A percentile compares a stretch with the other conserved stretches of the same genome.
These are phyloP conservation scores for Calonectria pseudoturangicola DNA, from an alignment of 2,329 filamentous ascomycete species.

Conservation along the genomic window DNA sequence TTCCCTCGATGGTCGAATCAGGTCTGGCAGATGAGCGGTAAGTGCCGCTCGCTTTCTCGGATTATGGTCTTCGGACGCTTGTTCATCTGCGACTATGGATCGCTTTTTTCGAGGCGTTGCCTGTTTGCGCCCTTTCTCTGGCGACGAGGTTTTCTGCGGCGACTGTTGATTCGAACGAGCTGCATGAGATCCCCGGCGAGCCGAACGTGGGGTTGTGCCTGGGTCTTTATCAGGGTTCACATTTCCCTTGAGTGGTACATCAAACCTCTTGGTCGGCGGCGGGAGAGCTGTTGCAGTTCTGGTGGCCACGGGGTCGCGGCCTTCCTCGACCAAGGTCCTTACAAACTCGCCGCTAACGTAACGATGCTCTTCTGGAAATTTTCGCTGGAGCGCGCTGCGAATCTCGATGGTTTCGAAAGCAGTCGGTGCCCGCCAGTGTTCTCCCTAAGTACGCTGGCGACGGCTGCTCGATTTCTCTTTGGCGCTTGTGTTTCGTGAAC, in stretches of 20 bases:
- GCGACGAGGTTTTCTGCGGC: neutral
- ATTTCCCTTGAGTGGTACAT: neutral
- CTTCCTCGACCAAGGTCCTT: conserved; percentile 44
- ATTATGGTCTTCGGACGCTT: neutral
- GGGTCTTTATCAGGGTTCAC: neutral
- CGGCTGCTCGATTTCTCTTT: neutral
- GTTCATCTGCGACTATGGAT: neutral
- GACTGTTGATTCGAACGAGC: neutral
- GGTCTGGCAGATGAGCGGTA: conserved; percentile 26
- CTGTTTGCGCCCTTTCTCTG: neutral
- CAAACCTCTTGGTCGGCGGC: neutral
- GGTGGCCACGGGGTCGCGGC: neutral
- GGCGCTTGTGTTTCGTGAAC: neutral
- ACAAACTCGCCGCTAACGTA: conserved; percentile 6
- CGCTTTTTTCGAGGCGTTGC: conserved; percentile 4
- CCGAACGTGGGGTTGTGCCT: neutral
- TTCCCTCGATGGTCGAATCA: neutral
- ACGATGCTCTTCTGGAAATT: conserved; percentile 16
- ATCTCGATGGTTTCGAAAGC: conserved; percentile 26
- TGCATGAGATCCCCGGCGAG: neutral
- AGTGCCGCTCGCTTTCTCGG: neutral
- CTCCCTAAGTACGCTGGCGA: conserved; percentile 19
- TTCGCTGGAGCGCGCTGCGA: conserved; percentile 25
- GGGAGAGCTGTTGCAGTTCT: neutral
- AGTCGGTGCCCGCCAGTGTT: neutral